phyloP scores from a whole-genome alignment of 352 stramenopile species.

The Phytophthora podocarpi region DNA sequence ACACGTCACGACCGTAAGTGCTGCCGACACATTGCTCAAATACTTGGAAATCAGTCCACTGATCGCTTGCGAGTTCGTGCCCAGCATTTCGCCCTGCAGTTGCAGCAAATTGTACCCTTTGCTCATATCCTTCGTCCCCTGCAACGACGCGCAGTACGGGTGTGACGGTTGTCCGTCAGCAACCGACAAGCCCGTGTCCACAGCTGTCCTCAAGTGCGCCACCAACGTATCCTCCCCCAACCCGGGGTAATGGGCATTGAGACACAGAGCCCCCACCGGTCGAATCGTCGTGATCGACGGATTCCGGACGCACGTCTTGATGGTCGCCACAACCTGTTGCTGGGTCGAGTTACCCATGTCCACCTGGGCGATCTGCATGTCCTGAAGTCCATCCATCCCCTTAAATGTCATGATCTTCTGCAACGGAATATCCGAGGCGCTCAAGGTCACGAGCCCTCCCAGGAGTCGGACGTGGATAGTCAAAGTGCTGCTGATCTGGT shows the following conservation, averaged over 20 bases:
- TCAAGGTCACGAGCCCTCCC: conserved; percentile 54
- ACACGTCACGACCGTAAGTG: conserved; percentile 70
- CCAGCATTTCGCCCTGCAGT: conserved; percentile 69
- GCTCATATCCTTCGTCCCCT: conserved; percentile 31
- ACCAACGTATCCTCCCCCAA: conserved; percentile 48
- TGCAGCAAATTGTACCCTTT: conserved; percentile 77
- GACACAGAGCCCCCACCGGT: conserved; percentile 68
- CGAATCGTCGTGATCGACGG: conserved; percentile 75
- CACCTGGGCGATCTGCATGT: conserved; percentile 66
- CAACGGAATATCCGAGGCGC: conserved; percentile 47
- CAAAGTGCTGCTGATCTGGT: conserved; percentile 56
- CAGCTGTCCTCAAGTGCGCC: conserved; percentile 51
- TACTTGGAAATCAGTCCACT: conserved; percentile 82
- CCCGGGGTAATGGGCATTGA: conserved; percentile 63
- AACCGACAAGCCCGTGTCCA: conserved; percentile 48
- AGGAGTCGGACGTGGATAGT: conserved; percentile 59
- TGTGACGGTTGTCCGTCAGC: conserved; percentile 53
- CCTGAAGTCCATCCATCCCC: conserved; percentile 66
- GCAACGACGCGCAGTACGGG: conserved; percentile 53
- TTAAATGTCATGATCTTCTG: conserved; percentile 62
- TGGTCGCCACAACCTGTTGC: conserved; percentile 59
- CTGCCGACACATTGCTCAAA: conserved; percentile 58
- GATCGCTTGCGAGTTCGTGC: conserved; percentile 63
- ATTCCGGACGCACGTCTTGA: conserved; percentile 85
- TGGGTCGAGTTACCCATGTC: conserved; percentile 70